phyloP scores from a whole-genome alignment of 2,329 filamentous ascomycete species.

The Aspergillus unguis region DNA sequence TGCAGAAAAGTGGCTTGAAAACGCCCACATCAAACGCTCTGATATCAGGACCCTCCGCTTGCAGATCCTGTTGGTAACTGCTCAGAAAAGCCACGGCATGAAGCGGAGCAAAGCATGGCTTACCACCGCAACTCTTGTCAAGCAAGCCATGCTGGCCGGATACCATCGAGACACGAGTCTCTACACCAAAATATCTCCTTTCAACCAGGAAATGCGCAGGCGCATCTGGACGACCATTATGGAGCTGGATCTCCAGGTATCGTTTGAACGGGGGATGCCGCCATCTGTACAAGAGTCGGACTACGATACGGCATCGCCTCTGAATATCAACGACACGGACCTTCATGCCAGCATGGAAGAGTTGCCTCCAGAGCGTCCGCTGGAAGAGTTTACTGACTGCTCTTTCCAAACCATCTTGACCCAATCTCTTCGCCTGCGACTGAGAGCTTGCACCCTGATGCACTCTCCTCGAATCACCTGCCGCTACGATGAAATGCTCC shows the following conservation, averaged over 20 bases:
- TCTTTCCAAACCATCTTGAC: conserved; percentile 33
- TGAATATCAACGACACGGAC: conserved; percentile 52
- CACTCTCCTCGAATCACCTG: conserved; percentile 37
- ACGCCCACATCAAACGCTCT: conserved; percentile 61
- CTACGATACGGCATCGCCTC: conserved; percentile 49
- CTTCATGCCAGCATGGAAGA: conserved; percentile 37
- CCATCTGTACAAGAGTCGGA: conserved; percentile 43
- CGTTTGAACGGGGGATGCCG: conserved; percentile 55
- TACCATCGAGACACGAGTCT: conserved; percentile 46
- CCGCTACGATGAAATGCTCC: conserved; percentile 40
- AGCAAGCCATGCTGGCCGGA: conserved; percentile 53
- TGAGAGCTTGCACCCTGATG: conserved; percentile 35
- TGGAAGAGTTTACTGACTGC: conserved; percentile 36
- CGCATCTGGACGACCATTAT: conserved; percentile 57
- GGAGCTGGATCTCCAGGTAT: conserved; percentile 56
- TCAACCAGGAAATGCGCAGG: conserved; percentile 48
- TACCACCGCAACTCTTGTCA: conserved; percentile 49
- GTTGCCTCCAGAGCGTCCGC: conserved; percentile 28
- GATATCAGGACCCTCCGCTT: conserved; percentile 51
- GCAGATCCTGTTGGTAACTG: conserved; percentile 50
- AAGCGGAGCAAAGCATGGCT: conserved; percentile 56
- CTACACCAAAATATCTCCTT: conserved; percentile 34
- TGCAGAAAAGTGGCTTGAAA: conserved; percentile 82
- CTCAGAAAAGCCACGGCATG: conserved; percentile 50
- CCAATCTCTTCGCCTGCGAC: conserved; percentile 30